phyloP scores from a whole-genome alignment of 2,329 filamentous ascomycete species.

The Fusarium graminum region DNA sequence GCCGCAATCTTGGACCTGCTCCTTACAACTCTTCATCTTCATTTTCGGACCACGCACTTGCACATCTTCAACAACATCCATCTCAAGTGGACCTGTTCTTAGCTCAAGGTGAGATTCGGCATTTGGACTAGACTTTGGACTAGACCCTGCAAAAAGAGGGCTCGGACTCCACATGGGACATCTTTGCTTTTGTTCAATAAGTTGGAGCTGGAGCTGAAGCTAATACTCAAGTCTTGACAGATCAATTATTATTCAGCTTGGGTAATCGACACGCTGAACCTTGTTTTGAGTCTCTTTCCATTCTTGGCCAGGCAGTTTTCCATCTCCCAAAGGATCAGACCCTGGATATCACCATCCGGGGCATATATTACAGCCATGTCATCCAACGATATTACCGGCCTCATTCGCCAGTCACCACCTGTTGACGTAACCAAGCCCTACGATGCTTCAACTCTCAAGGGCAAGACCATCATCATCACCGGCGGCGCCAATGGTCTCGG shows the following conservation, averaged over 20 bases:
- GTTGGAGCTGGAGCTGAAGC: conserved; percentile 14
- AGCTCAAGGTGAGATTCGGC: conserved; percentile 8
- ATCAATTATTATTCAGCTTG: conserved; percentile 13
- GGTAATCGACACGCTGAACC: background rate
- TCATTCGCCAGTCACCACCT: conserved; percentile 57
- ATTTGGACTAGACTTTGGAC: background rate
- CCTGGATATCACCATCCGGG: background rate
- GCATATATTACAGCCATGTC: background rate
- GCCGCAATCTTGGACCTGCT: background rate
- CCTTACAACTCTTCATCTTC: background rate
- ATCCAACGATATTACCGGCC: conserved; percentile 40
- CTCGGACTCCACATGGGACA: conserved; percentile 30
- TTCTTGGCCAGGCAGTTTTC: background rate
- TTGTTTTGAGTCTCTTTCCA: conserved; percentile 1
- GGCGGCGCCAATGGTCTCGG: conserved; percentile 74
- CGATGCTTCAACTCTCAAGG: conserved; percentile 60
- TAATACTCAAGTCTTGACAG: conserved; percentile 25
- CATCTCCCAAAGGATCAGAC: conserved; percentile 14
- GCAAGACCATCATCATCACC: conserved; percentile 73
- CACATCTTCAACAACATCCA: background rate
- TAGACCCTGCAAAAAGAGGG: conserved; percentile 19
- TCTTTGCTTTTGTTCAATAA: conserved; percentile 21
- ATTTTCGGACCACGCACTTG: too few relatives aligned
- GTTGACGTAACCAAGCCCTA: conserved; percentile 61
- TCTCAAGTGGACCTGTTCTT: background rate